phyloP scores from a whole-genome alignment of 1,284 basidiomycete genomes.

The Marasmius sp. region DNA sequence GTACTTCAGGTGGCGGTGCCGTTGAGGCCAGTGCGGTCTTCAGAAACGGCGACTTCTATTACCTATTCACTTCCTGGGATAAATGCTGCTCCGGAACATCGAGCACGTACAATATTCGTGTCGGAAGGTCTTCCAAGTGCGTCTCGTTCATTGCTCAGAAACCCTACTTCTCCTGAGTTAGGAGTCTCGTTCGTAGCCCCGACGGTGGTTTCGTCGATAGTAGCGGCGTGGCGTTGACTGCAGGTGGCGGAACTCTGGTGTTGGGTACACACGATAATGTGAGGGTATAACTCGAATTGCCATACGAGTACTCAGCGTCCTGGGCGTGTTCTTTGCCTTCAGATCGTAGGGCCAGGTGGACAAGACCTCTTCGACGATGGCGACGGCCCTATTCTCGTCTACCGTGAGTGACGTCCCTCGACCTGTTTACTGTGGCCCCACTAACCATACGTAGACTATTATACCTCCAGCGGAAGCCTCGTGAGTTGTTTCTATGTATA shows the following conservation, averaged over 20 bases:
- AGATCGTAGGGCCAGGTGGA: slow-evolving; percentile 51
- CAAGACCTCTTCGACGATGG: slow-evolving; percentile 36
- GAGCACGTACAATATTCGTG: slow-evolving; percentile 61
- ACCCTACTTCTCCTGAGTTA: background rate
- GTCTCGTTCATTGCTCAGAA: slow-evolving; percentile 7
- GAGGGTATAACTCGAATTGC: slow-evolving; percentile 6
- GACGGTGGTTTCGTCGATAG: slow-evolving; percentile 50
- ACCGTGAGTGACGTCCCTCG: slow-evolving; percentile 32
- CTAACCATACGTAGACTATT: slow-evolving; percentile 41
- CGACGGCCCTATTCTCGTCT: slow-evolving; percentile 40
- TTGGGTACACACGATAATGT: slow-evolving; percentile 47
- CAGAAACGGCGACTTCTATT: slow-evolving; percentile 47
- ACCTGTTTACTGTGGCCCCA: slow-evolving; percentile 18
- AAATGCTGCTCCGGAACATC: slow-evolving; percentile 50
- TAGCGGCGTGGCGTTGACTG: slow-evolving; percentile 41
- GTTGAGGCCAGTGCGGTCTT: slow-evolving; percentile 49
- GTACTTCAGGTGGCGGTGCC: slow-evolving; percentile 40
- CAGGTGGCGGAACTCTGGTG: slow-evolving; percentile 55
- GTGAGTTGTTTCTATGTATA: slow-evolving; percentile 24
- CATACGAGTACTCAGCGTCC: too few species aligned
- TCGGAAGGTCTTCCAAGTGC: slow-evolving; percentile 48
- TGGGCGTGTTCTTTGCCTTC: background rate
- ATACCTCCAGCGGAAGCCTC: slow-evolving; percentile 41
- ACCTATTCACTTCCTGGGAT: slow-evolving; percentile 60
- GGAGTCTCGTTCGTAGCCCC: slow-evolving; percentile 17